phyloP scores from a whole-genome alignment of 2,329 filamentous ascomycete species.

The Nigrospora sphaerica region DNA sequence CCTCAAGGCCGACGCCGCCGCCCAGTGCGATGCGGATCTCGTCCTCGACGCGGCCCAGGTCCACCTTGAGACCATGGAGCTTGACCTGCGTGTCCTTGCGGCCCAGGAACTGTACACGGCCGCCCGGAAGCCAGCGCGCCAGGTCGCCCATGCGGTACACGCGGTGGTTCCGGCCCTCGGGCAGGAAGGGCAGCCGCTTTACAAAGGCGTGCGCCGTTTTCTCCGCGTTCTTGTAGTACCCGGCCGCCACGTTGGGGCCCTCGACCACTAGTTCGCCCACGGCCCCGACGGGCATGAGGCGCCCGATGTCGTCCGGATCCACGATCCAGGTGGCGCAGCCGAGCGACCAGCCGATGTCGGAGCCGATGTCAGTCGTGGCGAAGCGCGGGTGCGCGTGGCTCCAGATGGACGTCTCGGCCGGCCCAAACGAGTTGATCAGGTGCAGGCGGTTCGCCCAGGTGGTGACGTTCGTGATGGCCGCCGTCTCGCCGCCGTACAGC shows the following conservation, averaged over 20 bases:
- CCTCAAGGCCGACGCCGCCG: neutral
- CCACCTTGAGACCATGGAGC: conserved; percentile 37
- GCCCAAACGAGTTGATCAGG: conserved; percentile 16
- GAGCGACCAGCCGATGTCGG: neutral
- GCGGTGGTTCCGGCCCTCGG: neutral
- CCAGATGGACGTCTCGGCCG: conserved; percentile 10
- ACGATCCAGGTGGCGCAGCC: neutral
- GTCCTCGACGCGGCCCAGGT: conserved; percentile 35
- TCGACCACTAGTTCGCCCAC: conserved; percentile 7
- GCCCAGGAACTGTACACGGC: conserved; percentile 25
- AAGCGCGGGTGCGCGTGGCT: neutral
- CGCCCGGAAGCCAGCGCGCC: conserved; percentile 16
- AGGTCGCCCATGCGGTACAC: conserved; percentile 27
- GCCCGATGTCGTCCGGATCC: neutral
- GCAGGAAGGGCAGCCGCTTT: conserved; percentile 4
- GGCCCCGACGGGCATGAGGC: neutral
- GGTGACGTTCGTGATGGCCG: conserved; percentile 10
- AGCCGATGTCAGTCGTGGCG: neutral
- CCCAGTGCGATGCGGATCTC: neutral
- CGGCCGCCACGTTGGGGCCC: neutral
- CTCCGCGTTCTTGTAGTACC: neutral
- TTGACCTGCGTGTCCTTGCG: conserved; percentile 41
- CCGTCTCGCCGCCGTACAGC: conserved; percentile 18
- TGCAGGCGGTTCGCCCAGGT: conserved; percentile 12
- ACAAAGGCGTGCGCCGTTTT: conserved; percentile 11